A percentile compares a stretch with the other conserved stretches of the same genome.
These are phyloP conservation scores for Syzygium aromaticum DNA, from an alignment of 345 rosid species.

Conservation along the genomic window DNA sequence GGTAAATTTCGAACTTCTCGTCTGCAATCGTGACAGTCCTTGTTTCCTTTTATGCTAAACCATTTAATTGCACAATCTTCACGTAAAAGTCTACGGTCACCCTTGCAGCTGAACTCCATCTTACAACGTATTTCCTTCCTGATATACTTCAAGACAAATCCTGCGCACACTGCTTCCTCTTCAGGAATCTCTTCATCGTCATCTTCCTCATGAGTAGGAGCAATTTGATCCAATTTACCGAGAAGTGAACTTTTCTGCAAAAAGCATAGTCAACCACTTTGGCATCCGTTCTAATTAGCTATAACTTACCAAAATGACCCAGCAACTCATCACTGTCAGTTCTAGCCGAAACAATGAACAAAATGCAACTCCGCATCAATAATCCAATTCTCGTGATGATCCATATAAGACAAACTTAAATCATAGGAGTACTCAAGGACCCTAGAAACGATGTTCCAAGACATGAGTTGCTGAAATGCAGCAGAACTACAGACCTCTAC, in stretches of 20 bases:
- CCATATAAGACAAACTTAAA: background rate
- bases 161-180: conserved; percentile 88
- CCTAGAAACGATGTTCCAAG: background rate
- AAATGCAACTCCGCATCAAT: background rate
- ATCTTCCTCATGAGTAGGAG: conserved; percentile 34
- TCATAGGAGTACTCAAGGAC: background rate
- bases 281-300: background rate
- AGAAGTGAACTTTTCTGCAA: conserved; percentile 49
- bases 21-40: conserved; percentile 75
- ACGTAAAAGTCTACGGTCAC: conserved; percentile 77
- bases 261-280: conserved; percentile 4
- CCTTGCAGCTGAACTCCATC: conserved; percentile 98
- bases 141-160: conserved; percentile 76
- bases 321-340: background rate
- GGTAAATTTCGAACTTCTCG: conserved; percentile 84
- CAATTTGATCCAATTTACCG: conserved; percentile 48
- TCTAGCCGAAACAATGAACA: background rate
- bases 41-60: conserved; percentile 81
- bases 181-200: conserved; percentile 91
- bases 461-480: background rate
- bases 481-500: background rate
- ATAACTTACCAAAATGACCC: background rate
- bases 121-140: conserved; percentile 80
- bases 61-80: conserved; percentile 84
- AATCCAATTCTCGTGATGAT: background rate